Base-by-base conservation (phyloP, 805 yeast species). In the Kazachstania viticola region DNA sequence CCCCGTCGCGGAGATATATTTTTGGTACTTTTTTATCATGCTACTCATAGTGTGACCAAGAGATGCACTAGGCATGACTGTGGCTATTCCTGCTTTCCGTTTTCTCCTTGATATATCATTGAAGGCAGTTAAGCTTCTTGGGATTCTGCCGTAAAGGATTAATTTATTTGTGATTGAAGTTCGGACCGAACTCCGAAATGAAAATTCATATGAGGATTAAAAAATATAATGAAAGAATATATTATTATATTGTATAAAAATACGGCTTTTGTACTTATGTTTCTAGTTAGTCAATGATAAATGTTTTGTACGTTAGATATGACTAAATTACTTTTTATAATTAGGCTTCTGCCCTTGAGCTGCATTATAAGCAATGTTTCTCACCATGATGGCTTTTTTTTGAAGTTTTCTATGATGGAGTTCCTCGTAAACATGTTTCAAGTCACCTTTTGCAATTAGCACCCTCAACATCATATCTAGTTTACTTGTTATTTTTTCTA, bases 381-480 rank as follows among this genome's bases (percentile, higher is more conserved):
- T 59, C 1, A 62, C 55, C 1, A 56, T 52, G 14, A 60, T 45
- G 25, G 49, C 47, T 26, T 53, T 58, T 14, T 51, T 41, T 4
- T 54, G 58, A 17, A 68, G 57, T 34, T 75, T 82, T 32, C 88
- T 61, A 45, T 73, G 77, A 16, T 69, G 71, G 24, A 82, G 49
- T 29, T 84, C 62, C 38, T 63, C 60, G 8, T 69, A 62, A 3
- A 82, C 83, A 49, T 64, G 78, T 1, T 64, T 64, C 25, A 61
- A 58, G 31, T 78, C 77, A 15, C 74, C 81, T 36, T 75, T 71
- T 24, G 85, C 64, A 17, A 85, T 56, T 33, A 88, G 51, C 12
- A 84, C 64, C 30, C 96, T 65, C 38, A 88, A 56, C 5, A 87
- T 64, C 9, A 84, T 66, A 43, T 83, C 83, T 43, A 81, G 87